A percentile compares a stretch with the other conserved stretches of the same genome.
These are phyloP conservation scores for Tarenaya hassleriana DNA, from an alignment of 345 rosid genomes.

Conservation along the genomic window DNA sequence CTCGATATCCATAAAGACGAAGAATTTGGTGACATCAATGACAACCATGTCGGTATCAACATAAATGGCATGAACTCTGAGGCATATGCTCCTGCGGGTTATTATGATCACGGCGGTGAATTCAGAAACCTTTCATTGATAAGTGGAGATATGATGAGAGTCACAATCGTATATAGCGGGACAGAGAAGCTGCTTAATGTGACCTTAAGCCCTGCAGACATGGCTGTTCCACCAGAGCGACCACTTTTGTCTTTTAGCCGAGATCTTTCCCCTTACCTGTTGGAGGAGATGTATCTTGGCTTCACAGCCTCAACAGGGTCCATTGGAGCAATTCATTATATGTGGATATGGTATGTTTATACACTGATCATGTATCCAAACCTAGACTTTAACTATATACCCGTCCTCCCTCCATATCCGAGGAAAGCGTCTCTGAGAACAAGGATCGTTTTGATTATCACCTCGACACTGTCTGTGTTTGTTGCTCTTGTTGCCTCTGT, in stretches of 20 bases:
- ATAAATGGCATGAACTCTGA: slow-evolving; percentile 49
- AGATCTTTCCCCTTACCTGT: slow-evolving; percentile 49
- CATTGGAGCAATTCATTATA: slow-evolving; percentile 55
- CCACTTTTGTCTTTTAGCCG: slow-evolving; percentile 43
- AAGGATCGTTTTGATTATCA: slow-evolving; percentile 9
- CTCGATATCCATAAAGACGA: slow-evolving; percentile 60
- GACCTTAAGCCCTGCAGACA: slow-evolving; percentile 36
- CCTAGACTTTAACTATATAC: slow-evolving; percentile 32
- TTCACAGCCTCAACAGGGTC: slow-evolving; percentile 69
- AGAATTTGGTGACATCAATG: slow-evolving; percentile 57
- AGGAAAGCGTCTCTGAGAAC: slow-evolving; percentile 19
- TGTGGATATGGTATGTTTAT: slow-evolving; percentile 49
- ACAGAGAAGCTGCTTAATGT: slow-evolving; percentile 42
- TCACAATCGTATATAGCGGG: slow-evolving; percentile 64
- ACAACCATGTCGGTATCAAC: slow-evolving; percentile 78
- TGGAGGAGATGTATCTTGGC: slow-evolving; percentile 56
- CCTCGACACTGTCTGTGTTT: slow-evolving; percentile 27
- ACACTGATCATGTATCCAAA: slow-evolving; percentile 36
- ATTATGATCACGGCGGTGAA: slow-evolving; percentile 32
- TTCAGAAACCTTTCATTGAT: slow-evolving; percentile 30
- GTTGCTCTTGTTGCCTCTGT: slow-evolving; percentile 13
- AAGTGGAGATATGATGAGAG: slow-evolving; percentile 40
- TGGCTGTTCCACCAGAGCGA: slow-evolving; percentile 32
- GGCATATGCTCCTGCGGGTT: slow-evolving; percentile 48
- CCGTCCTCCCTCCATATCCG: slow-evolving; percentile 58